Percentiles rank a stretch among this genome's conserved stretches.
These are phyloP conservation scores for Rhynchosporium graminicola DNA, from an alignment of 2,329 filamentous ascomycete genomes.

Conservation along the genomic window DNA sequence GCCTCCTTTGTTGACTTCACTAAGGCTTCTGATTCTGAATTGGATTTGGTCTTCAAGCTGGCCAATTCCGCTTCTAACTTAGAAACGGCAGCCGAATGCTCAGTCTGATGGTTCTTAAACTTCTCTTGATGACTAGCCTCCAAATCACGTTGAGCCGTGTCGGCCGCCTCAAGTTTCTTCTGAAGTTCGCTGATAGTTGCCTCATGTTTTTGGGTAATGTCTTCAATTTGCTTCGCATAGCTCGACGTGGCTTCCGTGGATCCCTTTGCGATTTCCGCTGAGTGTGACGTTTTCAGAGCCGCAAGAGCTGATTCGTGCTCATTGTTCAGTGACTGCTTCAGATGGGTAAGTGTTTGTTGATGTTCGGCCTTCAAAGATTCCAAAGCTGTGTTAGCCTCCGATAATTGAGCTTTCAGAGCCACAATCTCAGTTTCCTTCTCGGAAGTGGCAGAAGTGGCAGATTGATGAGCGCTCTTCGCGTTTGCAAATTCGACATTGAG, in stretches of 20 bases:
- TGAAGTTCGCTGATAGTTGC: slow-evolving; percentile 51
- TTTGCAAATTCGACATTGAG: slow-evolving; percentile 47
- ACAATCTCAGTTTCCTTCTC: slow-evolving; percentile 41
- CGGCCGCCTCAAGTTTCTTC: slow-evolving; percentile 56
- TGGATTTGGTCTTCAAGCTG: slow-evolving; percentile 51
- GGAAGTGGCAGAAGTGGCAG: slow-evolving; percentile 38
- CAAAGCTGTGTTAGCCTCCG: slow-evolving; percentile 34
- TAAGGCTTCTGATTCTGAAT: slow-evolving; percentile 34
- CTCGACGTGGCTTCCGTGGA: slow-evolving; percentile 46
- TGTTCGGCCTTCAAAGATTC: slow-evolving; percentile 42
- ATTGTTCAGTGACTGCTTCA: slow-evolving; percentile 52
- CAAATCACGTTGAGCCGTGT: slow-evolving; percentile 48
- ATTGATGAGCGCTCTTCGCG: slow-evolving; percentile 50
- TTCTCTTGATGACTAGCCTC: slow-evolving; percentile 49
- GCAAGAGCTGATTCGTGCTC: slow-evolving; percentile 53
- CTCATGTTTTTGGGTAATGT: slow-evolving; percentile 54
- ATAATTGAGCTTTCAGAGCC: slow-evolving; percentile 46
- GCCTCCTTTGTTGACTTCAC: slow-evolving; percentile 44
- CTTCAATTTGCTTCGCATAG: slow-evolving; percentile 52
- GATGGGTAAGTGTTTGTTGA: slow-evolving; percentile 45
- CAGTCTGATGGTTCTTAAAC: slow-evolving; percentile 48
- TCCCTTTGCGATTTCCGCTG: slow-evolving; percentile 50
- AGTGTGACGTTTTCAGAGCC: slow-evolving; percentile 55
- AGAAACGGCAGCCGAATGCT: slow-evolving; percentile 49
- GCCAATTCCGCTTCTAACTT: slow-evolving; percentile 54